Conservation (phyloP, 2,329 filamentous ascomycete species). For the Rhynchosporium secalis region DNA sequence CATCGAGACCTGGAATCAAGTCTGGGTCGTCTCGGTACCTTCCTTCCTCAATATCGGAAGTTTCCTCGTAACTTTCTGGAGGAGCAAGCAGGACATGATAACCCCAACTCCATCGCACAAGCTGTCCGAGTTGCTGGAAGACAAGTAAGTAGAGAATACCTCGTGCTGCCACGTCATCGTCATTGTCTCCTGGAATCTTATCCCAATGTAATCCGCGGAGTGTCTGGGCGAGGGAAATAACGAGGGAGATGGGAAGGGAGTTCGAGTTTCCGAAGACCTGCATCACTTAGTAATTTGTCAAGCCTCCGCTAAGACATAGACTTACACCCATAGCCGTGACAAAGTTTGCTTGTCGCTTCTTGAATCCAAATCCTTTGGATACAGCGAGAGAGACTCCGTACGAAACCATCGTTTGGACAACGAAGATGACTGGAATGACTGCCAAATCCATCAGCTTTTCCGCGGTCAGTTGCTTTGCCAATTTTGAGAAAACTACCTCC, state of each 20-base stretch:
- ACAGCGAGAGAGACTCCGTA: constrained; percentile 73
- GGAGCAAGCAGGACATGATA: constrained; percentile 93
- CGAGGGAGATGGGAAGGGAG: constrained; percentile 92
- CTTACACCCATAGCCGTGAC: constrained; percentile 88
- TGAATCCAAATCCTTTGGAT: constrained; percentile 75
- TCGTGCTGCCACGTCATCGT: constrained; percentile 88
- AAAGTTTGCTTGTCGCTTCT: constrained; percentile 86
- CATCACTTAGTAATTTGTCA: constrained; percentile 21
- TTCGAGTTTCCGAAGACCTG: constrained; percentile 96
- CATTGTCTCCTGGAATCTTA: constrained; percentile 85
- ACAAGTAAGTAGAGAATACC: constrained; percentile 95
- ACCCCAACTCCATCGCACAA: constrained; percentile 97
- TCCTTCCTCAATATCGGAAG: constrained; percentile 47
- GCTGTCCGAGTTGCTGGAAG: constrained; percentile 94
- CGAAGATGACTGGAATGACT: constrained; percentile 93
- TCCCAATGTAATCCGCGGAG: constrained; percentile 92
- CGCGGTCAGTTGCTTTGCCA: constrained; percentile 89
- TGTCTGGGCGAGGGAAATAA: constrained; percentile 90
- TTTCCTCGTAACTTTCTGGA: constrained; percentile 63
- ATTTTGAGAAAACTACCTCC: constrained; percentile 83
- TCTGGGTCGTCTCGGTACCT: constrained; percentile 57
- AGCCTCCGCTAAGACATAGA: constrained; percentile 15
- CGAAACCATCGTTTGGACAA: constrained; percentile 83
- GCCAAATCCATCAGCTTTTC: constrained; percentile 87
- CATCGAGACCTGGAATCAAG: constrained; percentile 50